These are phyloP conservation scores for Penicillium taxi DNA, from an alignment of 495 filamentous ascomycete species.

Conservation along the genomic window DNA sequence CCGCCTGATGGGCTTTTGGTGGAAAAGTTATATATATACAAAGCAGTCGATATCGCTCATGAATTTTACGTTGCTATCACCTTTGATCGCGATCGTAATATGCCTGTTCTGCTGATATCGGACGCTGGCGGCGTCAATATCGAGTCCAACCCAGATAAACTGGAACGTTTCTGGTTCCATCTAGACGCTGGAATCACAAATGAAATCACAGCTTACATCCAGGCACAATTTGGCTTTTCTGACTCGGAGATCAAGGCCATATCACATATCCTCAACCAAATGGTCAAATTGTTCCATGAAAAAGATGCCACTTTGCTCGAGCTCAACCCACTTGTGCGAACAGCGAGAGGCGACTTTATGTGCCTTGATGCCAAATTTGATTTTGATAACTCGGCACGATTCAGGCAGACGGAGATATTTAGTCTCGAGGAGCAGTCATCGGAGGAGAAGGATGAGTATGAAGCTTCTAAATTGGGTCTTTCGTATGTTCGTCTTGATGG, in stretches of 20 bases:
- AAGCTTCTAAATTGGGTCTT: slow-evolving; percentile 19
- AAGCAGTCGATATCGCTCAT: slow-evolving; percentile 18
- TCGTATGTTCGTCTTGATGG: slow-evolving; percentile 26
- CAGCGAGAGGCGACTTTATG: slow-evolving; percentile 18
- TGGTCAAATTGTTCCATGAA: slow-evolving; percentile 21
- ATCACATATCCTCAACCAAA: slow-evolving; percentile 16
- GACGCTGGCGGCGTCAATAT: slow-evolving; percentile 24
- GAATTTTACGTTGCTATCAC: slow-evolving; percentile 30
- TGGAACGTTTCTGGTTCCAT: slow-evolving; percentile 22
- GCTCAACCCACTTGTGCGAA: slow-evolving; percentile 27
- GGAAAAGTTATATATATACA: slow-evolving; percentile 28
- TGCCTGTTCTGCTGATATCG: slow-evolving; percentile 25
- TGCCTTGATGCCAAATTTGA: slow-evolving; percentile 26
- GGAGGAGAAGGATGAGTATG: slow-evolving; percentile 15
- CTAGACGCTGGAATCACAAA: slow-evolving; percentile 16
- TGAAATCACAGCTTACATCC: slow-evolving; percentile 17
- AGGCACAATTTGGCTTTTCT: slow-evolving; percentile 19
- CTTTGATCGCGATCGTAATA: slow-evolving; percentile 23
- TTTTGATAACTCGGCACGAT: slow-evolving; percentile 23
- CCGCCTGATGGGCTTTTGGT: slow-evolving; percentile 22
- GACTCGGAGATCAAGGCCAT: slow-evolving; percentile 16
- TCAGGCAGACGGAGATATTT: slow-evolving; percentile 21
- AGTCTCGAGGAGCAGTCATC: slow-evolving; percentile 12
- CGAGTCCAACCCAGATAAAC: slow-evolving; percentile 21
- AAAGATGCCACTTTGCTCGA: slow-evolving; percentile 31